A percentile compares a stretch with the other conserved stretches of the same genome.
Evolutionary conservation across 129 eudicot species (phyloP).

Genomic region (Tagetes patula): DNA sequence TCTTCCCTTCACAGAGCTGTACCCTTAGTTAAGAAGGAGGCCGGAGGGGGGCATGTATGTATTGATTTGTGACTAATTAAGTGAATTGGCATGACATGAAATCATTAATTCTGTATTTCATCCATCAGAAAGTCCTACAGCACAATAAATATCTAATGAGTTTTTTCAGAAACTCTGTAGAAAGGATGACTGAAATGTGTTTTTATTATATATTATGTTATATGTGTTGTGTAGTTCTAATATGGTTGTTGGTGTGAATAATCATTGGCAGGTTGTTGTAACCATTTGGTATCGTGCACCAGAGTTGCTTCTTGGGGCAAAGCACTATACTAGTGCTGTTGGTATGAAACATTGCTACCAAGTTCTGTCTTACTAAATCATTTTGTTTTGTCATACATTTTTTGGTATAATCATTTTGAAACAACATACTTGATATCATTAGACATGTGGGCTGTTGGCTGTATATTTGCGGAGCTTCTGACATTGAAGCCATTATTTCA

Average conservation of each 20-base stretch:
- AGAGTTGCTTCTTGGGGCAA: slow-evolving; percentile 95
- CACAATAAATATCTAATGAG: not conserved
- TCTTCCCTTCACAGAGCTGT: not conserved
- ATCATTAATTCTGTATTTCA: not conserved
- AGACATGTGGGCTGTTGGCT: slow-evolving; percentile 99
- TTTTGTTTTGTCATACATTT: slow-evolving; percentile 5
- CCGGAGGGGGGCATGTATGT: not conserved
- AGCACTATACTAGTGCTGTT: slow-evolving; percentile 99
- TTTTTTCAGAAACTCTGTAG: not conserved
- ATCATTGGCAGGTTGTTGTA: slow-evolving; percentile 76
- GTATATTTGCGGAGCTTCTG: slow-evolving; percentile 98
- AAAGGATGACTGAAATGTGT: not conserved
- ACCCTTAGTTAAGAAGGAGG: not conserved
- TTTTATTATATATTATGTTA: not conserved
- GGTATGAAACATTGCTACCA: slow-evolving; percentile 51
- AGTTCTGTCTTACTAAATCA: not conserved
- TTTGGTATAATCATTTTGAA: slow-evolving; percentile 17
- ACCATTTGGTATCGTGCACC: slow-evolving; percentile 99
- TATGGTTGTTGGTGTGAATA: slow-evolving; percentile 12
- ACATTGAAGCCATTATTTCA: slow-evolving; percentile 95
- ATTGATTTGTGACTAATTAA: not conserved
- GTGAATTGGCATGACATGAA: not conserved
- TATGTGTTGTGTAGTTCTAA: slow-evolving; percentile 1
- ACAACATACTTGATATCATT: slow-evolving; percentile 22
- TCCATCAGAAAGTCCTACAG: not conserved